Percentiles rank a stretch among this genome's conserved stretches.
Evolutionary conservation across 2,329 filamentous ascomycete genomes (phyloP).

Genomic region (Pyrenochaeta sp.): DNA sequence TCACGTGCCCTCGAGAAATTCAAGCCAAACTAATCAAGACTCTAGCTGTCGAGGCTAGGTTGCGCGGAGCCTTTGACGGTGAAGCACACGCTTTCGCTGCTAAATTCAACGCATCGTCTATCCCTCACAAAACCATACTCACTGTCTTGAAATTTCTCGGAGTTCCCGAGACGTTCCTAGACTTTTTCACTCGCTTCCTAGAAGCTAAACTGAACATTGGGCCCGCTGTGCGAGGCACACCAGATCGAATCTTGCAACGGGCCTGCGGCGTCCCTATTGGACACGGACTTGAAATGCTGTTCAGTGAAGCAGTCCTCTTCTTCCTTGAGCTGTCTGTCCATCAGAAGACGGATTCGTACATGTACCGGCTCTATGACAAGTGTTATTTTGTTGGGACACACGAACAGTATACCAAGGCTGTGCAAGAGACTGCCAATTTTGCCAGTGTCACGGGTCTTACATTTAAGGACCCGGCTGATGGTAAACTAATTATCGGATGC

Average conservation of each 20-base stretch:
- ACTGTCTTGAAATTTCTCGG: slow-evolving; percentile 66
- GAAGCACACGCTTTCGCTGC: slow-evolving; percentile 13
- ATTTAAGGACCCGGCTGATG: slow-evolving; percentile 1
- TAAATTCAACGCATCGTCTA: slow-evolving; percentile 58
- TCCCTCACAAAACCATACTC: slow-evolving; percentile 69
- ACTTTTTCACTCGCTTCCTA: slow-evolving; percentile 66
- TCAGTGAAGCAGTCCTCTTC: slow-evolving; percentile 38
- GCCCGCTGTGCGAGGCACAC: slow-evolving; percentile 25
- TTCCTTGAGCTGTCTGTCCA: slow-evolving; percentile 37
- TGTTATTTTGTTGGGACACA: slow-evolving; percentile 35
- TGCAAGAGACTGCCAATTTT: slow-evolving; percentile 21
- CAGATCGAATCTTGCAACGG: slow-evolving; percentile 26
- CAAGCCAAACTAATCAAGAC: slow-evolving; percentile 37
- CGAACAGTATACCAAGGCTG: slow-evolving; percentile 15
- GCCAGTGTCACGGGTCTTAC: slow-evolving; percentile 26
- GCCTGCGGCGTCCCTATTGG: slow-evolving; percentile 30
- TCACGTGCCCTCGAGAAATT: slow-evolving; percentile 11
- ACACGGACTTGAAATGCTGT: slow-evolving; percentile 34
- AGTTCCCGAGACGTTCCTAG: slow-evolving; percentile 63
- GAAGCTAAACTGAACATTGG: slow-evolving; percentile 34
- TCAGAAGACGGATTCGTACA: slow-evolving; percentile 22
- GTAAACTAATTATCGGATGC: slow-evolving; percentile 24
- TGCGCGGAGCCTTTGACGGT: slow-evolving; percentile 30
- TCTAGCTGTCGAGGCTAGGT: slow-evolving; percentile 31
- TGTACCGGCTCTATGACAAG: slow-evolving; percentile 35